Evolutionary conservation across 306 rosid genomes (phyloP).

Genomic region (Pyrus communis): DNA sequence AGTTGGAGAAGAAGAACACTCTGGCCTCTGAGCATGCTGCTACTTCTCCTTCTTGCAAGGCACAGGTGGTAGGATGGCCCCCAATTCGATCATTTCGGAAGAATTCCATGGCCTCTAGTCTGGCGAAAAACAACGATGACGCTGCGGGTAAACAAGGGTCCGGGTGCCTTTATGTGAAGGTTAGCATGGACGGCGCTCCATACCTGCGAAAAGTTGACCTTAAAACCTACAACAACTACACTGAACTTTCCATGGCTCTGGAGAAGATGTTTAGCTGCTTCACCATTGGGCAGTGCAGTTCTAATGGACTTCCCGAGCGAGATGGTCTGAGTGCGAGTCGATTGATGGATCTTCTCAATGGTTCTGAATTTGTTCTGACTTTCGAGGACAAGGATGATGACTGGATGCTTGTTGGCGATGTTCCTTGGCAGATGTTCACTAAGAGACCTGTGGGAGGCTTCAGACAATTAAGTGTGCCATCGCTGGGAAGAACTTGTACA

Average conservation of each 20-base stretch:
- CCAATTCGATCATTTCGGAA: conserved; percentile 90
- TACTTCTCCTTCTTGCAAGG: conserved; percentile 82
- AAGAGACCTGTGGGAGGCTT: no score
- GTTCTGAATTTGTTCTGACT: conserved; percentile 83
- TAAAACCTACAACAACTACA: conserved; percentile 56
- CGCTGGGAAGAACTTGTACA: conserved; percentile 76
- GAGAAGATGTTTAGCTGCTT: conserved; percentile 97
- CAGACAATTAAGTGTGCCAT: conserved; percentile 48
- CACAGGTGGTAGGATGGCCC: conserved; percentile 99
- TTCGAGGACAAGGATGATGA: conserved; percentile 94
- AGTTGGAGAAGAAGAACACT: conserved; percentile 50
- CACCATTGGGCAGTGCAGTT: conserved; percentile 72
- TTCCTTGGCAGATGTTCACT: conserved; percentile 99
- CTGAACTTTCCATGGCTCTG: conserved; percentile 74
- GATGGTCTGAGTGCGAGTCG: conserved; percentile 74
- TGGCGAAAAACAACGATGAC: conserved; percentile 53
- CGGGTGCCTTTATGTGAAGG: conserved; percentile 76
- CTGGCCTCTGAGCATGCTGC: conserved; percentile 40
- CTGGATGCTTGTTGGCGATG: conserved; percentile 99
- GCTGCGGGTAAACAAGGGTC: conserved; percentile 51
- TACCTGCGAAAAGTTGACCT: conserved; percentile 91
- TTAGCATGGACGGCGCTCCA: conserved; percentile 99
- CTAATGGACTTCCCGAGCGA: conserved; percentile 54
- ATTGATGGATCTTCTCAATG: conserved; percentile 75
- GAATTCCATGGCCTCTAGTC: conserved; percentile 70